Evolutionary conservation across 1,284 basidiomycete genomes (phyloP).

Genomic region (Mycena citricolor): DNA sequence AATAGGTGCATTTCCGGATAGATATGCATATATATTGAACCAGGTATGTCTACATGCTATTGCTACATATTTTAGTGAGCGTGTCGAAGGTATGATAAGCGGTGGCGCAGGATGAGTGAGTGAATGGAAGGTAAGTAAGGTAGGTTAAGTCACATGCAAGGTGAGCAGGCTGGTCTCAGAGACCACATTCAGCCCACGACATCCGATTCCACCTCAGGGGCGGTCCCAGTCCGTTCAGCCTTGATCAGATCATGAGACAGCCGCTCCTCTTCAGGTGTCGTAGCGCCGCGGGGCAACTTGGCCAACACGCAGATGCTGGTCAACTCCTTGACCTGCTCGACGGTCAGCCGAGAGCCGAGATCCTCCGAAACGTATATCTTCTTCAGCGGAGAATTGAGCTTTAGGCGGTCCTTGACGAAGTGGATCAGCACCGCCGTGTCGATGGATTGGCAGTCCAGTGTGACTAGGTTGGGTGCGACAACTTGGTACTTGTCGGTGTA

Average conservation of each 20-base stretch:
- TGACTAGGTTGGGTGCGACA: not conserved
- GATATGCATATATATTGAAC: too few species aligned
- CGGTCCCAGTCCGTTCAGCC: too few species aligned
- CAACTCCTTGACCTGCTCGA: constrained; percentile 25
- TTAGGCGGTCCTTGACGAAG: constrained; percentile 27
- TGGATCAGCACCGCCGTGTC: constrained; percentile 19
- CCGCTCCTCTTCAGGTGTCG: constrained; percentile 21
- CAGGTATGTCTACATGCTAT: too few species aligned
- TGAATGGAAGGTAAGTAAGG: not conserved
- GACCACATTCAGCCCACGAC: too few species aligned
- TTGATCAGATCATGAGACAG: constrained; percentile 1
- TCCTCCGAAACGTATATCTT: constrained; percentile 34
- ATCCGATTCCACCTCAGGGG: too few species aligned
- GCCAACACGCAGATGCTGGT: constrained; percentile 13
- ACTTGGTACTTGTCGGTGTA: constrained; percentile 17
- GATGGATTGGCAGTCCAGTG: not conserved
- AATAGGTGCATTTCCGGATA: too few species aligned
- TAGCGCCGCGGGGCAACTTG: constrained; percentile 20
- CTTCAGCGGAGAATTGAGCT: constrained; percentile 30
- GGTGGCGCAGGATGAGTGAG: not conserved
- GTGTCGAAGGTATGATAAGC: too few species aligned
- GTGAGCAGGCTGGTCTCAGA: too few species aligned
- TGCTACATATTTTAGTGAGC: too few species aligned
- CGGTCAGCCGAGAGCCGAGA: constrained; percentile 18
- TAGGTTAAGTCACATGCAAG: too few species aligned